Conservation (phyloP, 805 yeast genomes). For the Kregervanrija delftensis region DNA sequence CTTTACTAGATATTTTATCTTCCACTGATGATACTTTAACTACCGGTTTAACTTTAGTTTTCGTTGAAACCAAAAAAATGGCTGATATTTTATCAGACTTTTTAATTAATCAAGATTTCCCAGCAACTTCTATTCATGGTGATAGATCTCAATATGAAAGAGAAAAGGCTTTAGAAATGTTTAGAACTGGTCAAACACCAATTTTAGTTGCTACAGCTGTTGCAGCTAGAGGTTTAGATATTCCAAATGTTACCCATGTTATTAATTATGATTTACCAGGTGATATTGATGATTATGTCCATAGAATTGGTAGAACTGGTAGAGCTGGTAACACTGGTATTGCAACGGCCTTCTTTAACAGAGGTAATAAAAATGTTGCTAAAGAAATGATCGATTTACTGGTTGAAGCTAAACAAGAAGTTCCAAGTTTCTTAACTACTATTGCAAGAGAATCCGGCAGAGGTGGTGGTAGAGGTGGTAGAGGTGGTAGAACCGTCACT, state of each 20-base stretch:
- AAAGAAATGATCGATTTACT: conserved; percentile 83
- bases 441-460: conserved; percentile 66
- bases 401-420: conserved; percentile 95
- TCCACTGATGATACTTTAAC: conserved; percentile 51
- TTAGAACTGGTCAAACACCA: conserved; percentile 88
- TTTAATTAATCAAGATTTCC: conserved; percentile 81
- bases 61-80: conserved; percentile 98
- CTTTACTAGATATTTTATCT: conserved; percentile 77
- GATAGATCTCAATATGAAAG: conserved; percentile 97
- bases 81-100: conserved; percentile 94
- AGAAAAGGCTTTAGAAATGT: conserved; percentile 92
- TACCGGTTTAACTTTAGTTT: conserved; percentile 82
- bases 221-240: conserved; percentile 99
- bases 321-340: conserved; percentile 99
- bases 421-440: conserved; percentile 79
- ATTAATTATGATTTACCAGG: conserved; percentile 95
- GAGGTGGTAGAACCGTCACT: conserved; percentile 45
- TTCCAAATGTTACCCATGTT: conserved; percentile 97
- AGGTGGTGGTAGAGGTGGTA: conserved; percentile 41
- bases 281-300: conserved; percentile 97
- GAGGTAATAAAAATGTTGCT: conserved; percentile 84
- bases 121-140: conserved; percentile 98
- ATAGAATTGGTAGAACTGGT: conserved; percentile 99
- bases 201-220: conserved; percentile 98
- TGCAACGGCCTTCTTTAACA: conserved; percentile 97